A percentile compares a stretch with the other conserved stretches of the same genome.
Conservation (phyloP, 441 rosid genomes). For the Euphorbia schlechtendalii region DNA sequence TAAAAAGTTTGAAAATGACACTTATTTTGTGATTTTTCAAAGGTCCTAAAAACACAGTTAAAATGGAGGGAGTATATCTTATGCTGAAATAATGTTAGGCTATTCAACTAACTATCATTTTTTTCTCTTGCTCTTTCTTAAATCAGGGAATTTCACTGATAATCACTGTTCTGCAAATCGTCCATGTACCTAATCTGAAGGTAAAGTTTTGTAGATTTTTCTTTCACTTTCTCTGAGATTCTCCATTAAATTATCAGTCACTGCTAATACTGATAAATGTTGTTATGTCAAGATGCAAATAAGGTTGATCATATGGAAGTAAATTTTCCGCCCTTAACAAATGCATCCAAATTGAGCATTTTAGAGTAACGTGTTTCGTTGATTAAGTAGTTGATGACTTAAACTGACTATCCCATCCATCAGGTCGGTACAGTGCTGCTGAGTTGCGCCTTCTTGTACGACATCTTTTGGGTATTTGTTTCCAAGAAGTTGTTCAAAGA, state of each 20-base stretch:
- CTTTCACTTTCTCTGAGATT: background rate
- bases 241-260: background rate
- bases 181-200: conserved; percentile 97
- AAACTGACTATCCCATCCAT: no score
- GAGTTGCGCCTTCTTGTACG: conserved; percentile 82
- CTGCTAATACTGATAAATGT: background rate
- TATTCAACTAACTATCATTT: no score
- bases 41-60: no score
- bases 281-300: background rate
- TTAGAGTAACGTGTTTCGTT: no score
- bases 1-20: no score
- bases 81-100: no score
- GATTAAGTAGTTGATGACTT: no score
- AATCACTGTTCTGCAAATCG: no score
- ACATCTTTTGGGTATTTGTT: conserved; percentile 91
- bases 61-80: no score
- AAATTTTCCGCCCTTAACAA: background rate
- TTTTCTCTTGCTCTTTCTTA: no score
- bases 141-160: no score
- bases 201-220: conserved; percentile 29
- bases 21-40: no score
- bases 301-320: background rate
- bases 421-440: conserved; percentile 91
- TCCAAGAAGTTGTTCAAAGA: conserved; percentile 71
- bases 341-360: conserved; percentile 5